Percentiles rank a stretch among this genome's conserved stretches.
phyloP scores from a whole-genome alignment of 176 grass and related monocot genomes.

The Oryza glaberrima region DNA sequence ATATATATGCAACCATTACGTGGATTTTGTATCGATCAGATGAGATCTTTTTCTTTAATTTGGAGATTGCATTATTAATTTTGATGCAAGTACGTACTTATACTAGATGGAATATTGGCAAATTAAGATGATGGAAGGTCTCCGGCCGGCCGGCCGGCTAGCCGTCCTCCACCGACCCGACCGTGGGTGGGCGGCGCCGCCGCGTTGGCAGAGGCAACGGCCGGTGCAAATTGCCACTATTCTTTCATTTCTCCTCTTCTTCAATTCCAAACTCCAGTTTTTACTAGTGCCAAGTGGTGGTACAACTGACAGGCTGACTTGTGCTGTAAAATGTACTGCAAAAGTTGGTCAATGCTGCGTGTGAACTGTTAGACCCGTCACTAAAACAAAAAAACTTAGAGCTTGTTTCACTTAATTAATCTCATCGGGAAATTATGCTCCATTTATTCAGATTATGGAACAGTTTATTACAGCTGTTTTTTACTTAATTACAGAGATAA shows the following conservation, averaged over 20 bases:
- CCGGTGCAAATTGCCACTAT: not conserved
- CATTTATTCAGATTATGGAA: no score
- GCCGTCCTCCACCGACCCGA: not conserved
- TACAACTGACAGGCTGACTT: not conserved
- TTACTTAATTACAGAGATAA: no score
- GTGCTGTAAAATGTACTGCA: not conserved
- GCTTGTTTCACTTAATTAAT: no score
- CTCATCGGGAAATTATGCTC: no score
- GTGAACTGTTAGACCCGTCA: not conserved
- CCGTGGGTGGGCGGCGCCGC: slow-evolving; percentile 4
- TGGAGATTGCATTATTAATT: no score
- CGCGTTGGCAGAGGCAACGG: not conserved
- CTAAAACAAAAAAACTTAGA: no score
- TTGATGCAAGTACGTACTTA: no score
- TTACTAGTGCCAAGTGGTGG: not conserved
- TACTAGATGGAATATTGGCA: not conserved
- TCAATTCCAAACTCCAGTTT: not conserved
- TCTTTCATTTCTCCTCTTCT: not conserved
- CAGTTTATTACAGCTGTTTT: no score
- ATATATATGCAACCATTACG: no score
- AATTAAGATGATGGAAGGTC: not conserved
- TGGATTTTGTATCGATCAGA: no score
- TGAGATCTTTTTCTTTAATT: no score
- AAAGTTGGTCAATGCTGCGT: not conserved
- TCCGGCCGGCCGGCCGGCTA: not conserved